Base-by-base conservation (phyloP, 768 basidiomycete genomes). In the Kwoniella sp. region DNA sequence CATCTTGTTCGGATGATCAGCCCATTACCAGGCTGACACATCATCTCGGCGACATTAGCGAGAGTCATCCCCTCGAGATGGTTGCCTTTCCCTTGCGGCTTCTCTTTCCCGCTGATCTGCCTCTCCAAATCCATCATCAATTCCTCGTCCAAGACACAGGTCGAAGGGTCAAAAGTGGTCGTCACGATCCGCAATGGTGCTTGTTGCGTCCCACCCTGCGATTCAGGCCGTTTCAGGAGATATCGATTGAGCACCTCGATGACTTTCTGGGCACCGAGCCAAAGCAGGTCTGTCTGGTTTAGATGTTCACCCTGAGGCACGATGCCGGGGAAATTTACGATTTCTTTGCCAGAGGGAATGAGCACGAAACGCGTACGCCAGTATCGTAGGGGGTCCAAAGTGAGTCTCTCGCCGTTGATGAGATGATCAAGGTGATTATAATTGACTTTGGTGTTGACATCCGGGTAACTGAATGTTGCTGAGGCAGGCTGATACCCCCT, bases 341-440 rank as follows among this genome's bases (percentile, higher is more conserved):
- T 63, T 10, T 86, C 84, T 37, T 91, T 89, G 15, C 85, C 83
- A 0, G 91, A 88, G 0, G 95, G 95, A 27, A 99, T 90, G 21
- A 99, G 87, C 25, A 98, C 84, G 77, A 96, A 96, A 22, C 94
- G 85, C 0, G 93, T 97, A 13, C 94, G 85, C 91, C 95, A 96
- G 72, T 95, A 95, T 50, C 90, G 86, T 30, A 94, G 83, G 1
- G 89, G 88, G 64, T 92, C 90, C 54, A 59, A 72, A 40, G 76
- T 81, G 89, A 33, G 88, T 29, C 58, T n/a, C 40, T 75, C 72
- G 21, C 79, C 79, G n/a, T 76, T 72, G 44, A 80, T 76, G 21
- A 80, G 69, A 17, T 74, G 71, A 62, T 80, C 79, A 1, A 80
- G 73, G 65, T 77, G 77, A 47, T 77, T 80, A 77, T 70, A 74